Evolutionary conservation across 31 red algal genomes (phyloP).

Genomic region (Odonthalia washingtoniensis): DNA sequence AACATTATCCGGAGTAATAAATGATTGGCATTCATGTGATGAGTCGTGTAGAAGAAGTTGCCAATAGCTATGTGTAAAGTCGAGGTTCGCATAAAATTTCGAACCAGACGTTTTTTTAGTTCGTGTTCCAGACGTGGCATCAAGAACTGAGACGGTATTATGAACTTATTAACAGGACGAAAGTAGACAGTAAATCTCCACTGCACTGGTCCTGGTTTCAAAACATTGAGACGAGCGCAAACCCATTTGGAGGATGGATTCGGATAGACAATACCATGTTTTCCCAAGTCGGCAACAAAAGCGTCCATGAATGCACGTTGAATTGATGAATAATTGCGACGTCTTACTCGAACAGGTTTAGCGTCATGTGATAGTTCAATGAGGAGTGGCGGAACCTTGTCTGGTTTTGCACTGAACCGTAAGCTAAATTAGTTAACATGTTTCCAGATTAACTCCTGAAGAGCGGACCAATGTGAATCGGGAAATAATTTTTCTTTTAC

Average conservation of each 20-base stretch:
- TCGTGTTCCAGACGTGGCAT: neutral
- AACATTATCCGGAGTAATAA: no score
- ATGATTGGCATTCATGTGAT: neutral
- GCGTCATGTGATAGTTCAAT: neutral
- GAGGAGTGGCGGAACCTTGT: neutral
- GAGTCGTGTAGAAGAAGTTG: neutral
- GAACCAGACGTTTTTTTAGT: neutral
- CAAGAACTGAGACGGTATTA: neutral
- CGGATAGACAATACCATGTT: neutral
- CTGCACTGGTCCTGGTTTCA: neutral
- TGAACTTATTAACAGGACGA: neutral
- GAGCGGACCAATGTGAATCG: no score
- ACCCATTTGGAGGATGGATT: neutral
- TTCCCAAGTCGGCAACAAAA: neutral
- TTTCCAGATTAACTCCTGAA: no score
- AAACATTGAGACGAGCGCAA: neutral
- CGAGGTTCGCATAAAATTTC: conserved; percentile 19
- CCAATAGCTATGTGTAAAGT: conserved; percentile 30
- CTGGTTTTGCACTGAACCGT: neutral
- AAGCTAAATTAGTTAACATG: neutral
- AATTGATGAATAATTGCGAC: neutral
- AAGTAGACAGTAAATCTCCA: neutral
- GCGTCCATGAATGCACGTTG: neutral
- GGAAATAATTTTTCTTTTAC: no score
- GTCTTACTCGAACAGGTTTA: neutral